phyloP scores from a whole-genome alignment of 2,329 filamentous ascomycete genomes.

The Verticillium dahliae region DNA sequence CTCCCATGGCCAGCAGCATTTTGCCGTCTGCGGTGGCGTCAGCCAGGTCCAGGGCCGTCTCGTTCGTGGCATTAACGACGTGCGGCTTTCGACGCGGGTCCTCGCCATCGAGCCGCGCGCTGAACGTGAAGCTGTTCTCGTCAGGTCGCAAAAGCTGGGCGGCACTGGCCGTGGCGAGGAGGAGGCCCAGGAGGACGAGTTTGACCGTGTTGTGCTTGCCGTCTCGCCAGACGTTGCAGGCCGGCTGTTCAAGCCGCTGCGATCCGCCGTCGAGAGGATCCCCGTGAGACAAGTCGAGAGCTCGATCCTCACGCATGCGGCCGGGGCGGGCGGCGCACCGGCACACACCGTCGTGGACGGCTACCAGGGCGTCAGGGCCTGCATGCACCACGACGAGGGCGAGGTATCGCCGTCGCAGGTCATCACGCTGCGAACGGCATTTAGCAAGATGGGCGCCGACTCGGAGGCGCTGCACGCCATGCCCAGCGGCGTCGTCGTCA shows the following conservation, averaged over 20 bases:
- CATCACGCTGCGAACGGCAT: slow-evolving; percentile 28
- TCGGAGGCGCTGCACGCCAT: slow-evolving; percentile 49
- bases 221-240: slow-evolving; percentile 47
- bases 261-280: slow-evolving; percentile 29
- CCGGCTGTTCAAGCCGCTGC: slow-evolving; percentile 37
- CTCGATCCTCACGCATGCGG: slow-evolving; percentile 27
- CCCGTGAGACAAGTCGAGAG: slow-evolving; percentile 42
- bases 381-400: slow-evolving; percentile 18
- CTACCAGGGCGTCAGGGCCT: slow-evolving; percentile 6
- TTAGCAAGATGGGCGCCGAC: slow-evolving; percentile 17
- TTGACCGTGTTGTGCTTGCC: slow-evolving; percentile 47
- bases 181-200: slow-evolving; percentile 23
- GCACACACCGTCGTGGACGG: slow-evolving; percentile 3
- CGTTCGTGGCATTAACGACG: slow-evolving; percentile 25
- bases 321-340: not conserved
- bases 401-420: slow-evolving; percentile 18
- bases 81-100: slow-evolving; percentile 33
- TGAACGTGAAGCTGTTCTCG: slow-evolving; percentile 3
- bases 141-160: slow-evolving; percentile 19
- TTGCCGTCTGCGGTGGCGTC: slow-evolving; percentile 42
- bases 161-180: slow-evolving; percentile 1
- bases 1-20: slow-evolving; percentile 41
- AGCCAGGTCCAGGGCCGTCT: slow-evolving; percentile 41
- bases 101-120: slow-evolving; percentile 20
- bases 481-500: slow-evolving; percentile 43